Base-by-base conservation (phyloP, 768 basidiomycete genomes). In the Boletus rubropictus region DNA sequence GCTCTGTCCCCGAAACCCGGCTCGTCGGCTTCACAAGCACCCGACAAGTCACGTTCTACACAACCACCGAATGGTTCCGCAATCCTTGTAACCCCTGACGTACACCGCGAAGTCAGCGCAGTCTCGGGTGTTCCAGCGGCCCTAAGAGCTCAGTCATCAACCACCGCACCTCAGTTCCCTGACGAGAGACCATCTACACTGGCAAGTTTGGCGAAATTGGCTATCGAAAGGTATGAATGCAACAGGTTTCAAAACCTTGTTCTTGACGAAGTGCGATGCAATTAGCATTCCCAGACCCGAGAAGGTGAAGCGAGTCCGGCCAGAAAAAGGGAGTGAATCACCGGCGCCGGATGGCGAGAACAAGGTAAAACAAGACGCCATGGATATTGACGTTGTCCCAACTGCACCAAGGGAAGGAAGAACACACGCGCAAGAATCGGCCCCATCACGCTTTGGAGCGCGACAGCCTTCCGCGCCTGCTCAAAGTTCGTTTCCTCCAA, bases 281-380 rank as follows among this genome's bases (percentile, higher is more conserved):
- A 36, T 20, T 52, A 89, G 86, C 59, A 76, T 89, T 38, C 86
- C 85, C 20, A 71, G 85, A 39, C 86, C 86, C n/a, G 85, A 88
- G 60, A 84, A 86, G 28, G 83, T 89, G 48, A 86, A 80, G 64
- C 73, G 86, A 18, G 67, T 78, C 18, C 58, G 71, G 31, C 59
- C 59, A 17, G 72, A 74, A 27, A 64, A 59, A 40, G 66, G 66
- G 37, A 65, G 68, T 7, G 67, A 68, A 29, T 66, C 70, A 7
- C 69, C 70, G 4, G 61, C 54, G 3, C 63, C 63, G 8, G 66
- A 71, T n/a, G 50, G 54, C 24, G 61, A 66, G 20, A 61, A 42
- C 47, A 60, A 51, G 40, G 34, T 39, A 12, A 64, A 62, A 46
- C 43, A 57, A 2, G 69, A 70, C 37, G 42, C 48, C 1, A 73